These are phyloP conservation scores for Termitomyces sp. DNA, from an alignment of 768 basidiomycete genomes.

Conservation along the genomic window DNA sequence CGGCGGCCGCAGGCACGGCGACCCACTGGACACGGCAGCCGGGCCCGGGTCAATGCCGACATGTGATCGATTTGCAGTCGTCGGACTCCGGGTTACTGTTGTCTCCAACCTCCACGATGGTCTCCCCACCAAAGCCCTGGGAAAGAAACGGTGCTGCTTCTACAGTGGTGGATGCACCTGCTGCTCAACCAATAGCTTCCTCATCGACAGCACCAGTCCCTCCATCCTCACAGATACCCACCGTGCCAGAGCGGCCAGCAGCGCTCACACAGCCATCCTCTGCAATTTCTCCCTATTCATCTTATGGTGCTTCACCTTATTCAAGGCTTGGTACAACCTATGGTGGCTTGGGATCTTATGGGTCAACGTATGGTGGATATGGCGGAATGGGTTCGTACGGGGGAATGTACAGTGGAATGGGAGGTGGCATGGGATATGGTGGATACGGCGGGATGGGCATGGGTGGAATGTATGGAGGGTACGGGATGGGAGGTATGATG, in stretches of 20 bases:
- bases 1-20: too few species aligned
- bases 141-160: constrained; percentile 55
- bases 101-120: constrained; percentile 44
- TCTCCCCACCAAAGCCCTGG: constrained; percentile 90
- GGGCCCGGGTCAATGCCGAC: background rate
- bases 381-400: constrained; percentile 22
- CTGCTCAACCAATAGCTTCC: constrained; percentile 27
- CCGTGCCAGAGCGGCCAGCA: constrained; percentile 65
- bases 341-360: constrained; percentile 30
- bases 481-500: constrained; percentile 39
- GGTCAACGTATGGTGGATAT: constrained; percentile 21
- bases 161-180: constrained; percentile 23
- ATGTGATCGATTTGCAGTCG: constrained; percentile 5
- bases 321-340: constrained; percentile 38
- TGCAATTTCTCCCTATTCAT: constrained; percentile 43
- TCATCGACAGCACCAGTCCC: constrained; percentile 23
- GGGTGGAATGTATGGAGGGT: constrained; percentile 34
- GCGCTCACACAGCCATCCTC: constrained; percentile 42
- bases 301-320: constrained; percentile 41
- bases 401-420: constrained; percentile 29
- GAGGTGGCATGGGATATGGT: constrained; percentile 29
- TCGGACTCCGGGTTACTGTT: background rate
- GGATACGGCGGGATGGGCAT: constrained; percentile 23
- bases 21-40: too few species aligned
- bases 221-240: constrained; percentile 25